Conservation (phyloP, 495 filamentous ascomycete genomes). For the Sporormia fimetaria region DNA sequence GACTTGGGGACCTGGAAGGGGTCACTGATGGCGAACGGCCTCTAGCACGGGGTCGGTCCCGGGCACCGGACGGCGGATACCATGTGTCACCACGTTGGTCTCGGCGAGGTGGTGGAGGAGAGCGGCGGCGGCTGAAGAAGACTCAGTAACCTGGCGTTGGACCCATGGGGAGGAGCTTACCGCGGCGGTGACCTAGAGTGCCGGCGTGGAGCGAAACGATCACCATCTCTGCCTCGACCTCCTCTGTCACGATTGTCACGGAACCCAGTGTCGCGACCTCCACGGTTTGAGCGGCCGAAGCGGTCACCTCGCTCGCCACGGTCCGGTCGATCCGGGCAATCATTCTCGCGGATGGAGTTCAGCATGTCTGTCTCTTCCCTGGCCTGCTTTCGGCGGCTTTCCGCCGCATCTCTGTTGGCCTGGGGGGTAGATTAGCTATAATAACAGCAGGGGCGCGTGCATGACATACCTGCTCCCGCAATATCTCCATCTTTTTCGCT, state of each 20-base stretch:
- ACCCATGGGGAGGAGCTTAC: no score
- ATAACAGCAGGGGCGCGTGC: not conserved
- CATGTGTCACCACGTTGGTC: no score
- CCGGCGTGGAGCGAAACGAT: constrained; percentile 34
- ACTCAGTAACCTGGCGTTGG: no score
- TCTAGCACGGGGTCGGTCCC: constrained; percentile 8
- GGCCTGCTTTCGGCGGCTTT: constrained; percentile 57
- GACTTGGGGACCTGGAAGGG: constrained; percentile 11
- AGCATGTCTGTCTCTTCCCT: constrained; percentile 52
- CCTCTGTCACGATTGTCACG: constrained; percentile 41
- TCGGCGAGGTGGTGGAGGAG: constrained; percentile 6
- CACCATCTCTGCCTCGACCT: constrained; percentile 39
- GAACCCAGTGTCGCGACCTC: constrained; percentile 36
- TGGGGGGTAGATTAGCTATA: constrained; percentile 3
- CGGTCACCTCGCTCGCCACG: constrained; percentile 55
- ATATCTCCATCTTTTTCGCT: constrained; percentile 87
- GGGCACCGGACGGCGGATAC: no score
- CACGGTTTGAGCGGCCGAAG: no score
- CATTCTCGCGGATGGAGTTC: constrained; percentile 56
- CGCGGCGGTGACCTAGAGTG: constrained; percentile 55
- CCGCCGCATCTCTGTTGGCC: constrained; percentile 75
- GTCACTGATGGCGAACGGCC: constrained; percentile 10
- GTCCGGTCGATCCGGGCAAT: constrained; percentile 28
- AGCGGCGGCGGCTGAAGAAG: constrained; percentile 41
- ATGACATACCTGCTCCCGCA: constrained; percentile 71